Evolutionary conservation across 2,329 filamentous ascomycete genomes (phyloP).

Genomic region (Sporothrix pseudoabietina): DNA sequence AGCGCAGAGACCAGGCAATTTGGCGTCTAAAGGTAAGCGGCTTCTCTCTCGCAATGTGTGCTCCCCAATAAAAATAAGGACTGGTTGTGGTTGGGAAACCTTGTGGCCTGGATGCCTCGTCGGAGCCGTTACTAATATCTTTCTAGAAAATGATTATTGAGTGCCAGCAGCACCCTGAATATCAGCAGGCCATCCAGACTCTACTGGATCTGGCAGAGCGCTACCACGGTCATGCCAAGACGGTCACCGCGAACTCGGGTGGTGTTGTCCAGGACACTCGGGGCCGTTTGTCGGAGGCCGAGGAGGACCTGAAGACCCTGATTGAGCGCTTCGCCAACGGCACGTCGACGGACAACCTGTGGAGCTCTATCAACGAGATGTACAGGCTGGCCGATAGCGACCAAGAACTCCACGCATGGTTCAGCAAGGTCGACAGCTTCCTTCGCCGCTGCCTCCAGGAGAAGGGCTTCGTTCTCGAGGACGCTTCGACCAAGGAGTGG

Average conservation of each 20-base stretch:
- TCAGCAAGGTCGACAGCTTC: conserved; percentile 74
- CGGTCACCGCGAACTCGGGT: conserved; percentile 63
- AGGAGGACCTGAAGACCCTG: conserved; percentile 79
- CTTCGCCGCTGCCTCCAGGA: conserved; percentile 82
- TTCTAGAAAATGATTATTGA: conserved; percentile 90
- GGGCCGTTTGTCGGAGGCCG: conserved; percentile 67
- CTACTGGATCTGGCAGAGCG: conserved; percentile 80
- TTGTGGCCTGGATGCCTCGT: background rate
- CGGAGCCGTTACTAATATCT: background rate
- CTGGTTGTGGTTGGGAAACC: too few relatives aligned
- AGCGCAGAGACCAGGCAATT: conserved; percentile 88
- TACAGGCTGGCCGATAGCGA: conserved; percentile 87
- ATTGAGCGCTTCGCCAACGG: conserved; percentile 96
- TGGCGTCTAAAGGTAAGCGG: conserved; percentile 70
- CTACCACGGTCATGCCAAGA: conserved; percentile 75
- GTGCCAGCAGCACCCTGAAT: conserved; percentile 93
- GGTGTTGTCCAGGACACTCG: conserved; percentile 74
- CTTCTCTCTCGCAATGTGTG: background rate
- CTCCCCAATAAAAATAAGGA: too few relatives aligned
- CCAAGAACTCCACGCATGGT: conserved; percentile 85
- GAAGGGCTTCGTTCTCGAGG: conserved; percentile 87
- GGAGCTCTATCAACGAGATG: conserved; percentile 79
- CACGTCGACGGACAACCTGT: conserved; percentile 84
- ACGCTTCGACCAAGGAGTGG: conserved; percentile 78
- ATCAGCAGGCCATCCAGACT: conserved; percentile 87